A percentile compares a stretch with the other conserved stretches of the same genome.
These are phyloP conservation scores for Periconia macrospinosa DNA, from an alignment of 2,329 filamentous ascomycete genomes.

Conservation along the genomic window DNA sequence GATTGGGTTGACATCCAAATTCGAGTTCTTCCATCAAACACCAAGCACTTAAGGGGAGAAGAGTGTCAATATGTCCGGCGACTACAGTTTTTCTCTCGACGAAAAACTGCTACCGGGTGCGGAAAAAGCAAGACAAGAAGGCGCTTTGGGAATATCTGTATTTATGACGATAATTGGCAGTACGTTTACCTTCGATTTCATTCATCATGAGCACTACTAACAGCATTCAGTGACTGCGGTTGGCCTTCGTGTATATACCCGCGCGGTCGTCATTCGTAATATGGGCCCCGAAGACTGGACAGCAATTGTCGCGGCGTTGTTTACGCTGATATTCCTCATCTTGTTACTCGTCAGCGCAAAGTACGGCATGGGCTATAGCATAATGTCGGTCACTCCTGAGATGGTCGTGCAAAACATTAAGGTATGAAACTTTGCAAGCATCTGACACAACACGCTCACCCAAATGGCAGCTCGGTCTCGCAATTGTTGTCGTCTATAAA, in stretches of 20 bases:
- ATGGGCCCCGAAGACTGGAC: constrained; percentile 33
- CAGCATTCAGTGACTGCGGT: constrained; percentile 16
- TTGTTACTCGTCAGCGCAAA: constrained; percentile 13
- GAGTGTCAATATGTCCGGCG: constrained; percentile 9
- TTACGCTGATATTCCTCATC: constrained; percentile 16
- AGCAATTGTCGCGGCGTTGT: constrained; percentile 22
- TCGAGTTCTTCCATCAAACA: background rate
- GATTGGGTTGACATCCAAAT: background rate
- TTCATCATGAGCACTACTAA: background rate
- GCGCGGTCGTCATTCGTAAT: constrained; percentile 25
- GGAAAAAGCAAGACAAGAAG: constrained; percentile 21
- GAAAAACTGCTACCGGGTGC: constrained; percentile 15
- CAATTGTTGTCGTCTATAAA: constrained; percentile 26
- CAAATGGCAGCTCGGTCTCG: constrained; percentile 16
- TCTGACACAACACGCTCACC: background rate
- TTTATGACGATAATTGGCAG: constrained; percentile 21
- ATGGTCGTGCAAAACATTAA: constrained; percentile 18
- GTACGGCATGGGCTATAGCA: constrained; percentile 22
- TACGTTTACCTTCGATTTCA: constrained; percentile 2
- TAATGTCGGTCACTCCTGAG: constrained; percentile 10
- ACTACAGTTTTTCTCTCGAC: constrained; percentile 4
- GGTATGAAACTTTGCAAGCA: constrained; percentile 7
- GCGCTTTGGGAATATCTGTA: constrained; percentile 17
- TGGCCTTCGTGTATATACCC: constrained; percentile 24
- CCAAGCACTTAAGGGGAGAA: background rate